phyloP scores from a whole-genome alignment of 805 yeast species.

The Saturnispora hagleri region DNA sequence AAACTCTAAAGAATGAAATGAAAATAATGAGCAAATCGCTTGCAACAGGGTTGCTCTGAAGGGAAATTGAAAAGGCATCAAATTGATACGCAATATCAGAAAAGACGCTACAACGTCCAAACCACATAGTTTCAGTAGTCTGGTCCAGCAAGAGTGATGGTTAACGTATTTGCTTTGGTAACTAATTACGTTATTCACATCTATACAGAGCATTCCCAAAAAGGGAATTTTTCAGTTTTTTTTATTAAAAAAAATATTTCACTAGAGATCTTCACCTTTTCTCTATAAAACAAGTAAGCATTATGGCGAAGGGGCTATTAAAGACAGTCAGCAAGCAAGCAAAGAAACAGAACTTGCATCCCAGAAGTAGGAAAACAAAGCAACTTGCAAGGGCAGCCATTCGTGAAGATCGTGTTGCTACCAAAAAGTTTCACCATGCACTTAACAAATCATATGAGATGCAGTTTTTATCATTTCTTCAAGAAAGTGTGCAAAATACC shows the following conservation, averaged over 20 bases:
- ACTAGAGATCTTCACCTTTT: not conserved
- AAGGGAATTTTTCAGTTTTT: not conserved
- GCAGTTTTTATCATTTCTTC: conserved; percentile 49
- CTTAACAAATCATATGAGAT: conserved; percentile 55
- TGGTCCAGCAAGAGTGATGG: not conserved
- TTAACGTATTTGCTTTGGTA: not conserved
- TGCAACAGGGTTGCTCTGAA: not conserved
- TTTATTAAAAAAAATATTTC: not conserved
- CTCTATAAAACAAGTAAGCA: not conserved
- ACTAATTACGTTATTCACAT: not conserved
- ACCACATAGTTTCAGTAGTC: not conserved
- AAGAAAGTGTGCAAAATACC: conserved; percentile 38
- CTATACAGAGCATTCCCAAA: not conserved
- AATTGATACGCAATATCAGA: not conserved
- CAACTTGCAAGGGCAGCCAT: conserved; percentile 79
- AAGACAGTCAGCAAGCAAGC: conserved; percentile 49
- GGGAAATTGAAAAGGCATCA: not conserved
- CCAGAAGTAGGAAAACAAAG: conserved; percentile 82
- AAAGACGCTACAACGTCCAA: not conserved
- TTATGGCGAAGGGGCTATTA: conserved; percentile 54
- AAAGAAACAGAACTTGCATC: conserved; percentile 58
- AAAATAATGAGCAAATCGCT: not conserved
- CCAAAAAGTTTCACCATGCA: conserved; percentile 46
- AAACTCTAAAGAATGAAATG: not conserved
- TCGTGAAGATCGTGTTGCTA: conserved; percentile 63